These are phyloP conservation scores for Cordyceps pruinosa DNA, from an alignment of 2,329 filamentous ascomycete genomes.

Conservation along the genomic window DNA sequence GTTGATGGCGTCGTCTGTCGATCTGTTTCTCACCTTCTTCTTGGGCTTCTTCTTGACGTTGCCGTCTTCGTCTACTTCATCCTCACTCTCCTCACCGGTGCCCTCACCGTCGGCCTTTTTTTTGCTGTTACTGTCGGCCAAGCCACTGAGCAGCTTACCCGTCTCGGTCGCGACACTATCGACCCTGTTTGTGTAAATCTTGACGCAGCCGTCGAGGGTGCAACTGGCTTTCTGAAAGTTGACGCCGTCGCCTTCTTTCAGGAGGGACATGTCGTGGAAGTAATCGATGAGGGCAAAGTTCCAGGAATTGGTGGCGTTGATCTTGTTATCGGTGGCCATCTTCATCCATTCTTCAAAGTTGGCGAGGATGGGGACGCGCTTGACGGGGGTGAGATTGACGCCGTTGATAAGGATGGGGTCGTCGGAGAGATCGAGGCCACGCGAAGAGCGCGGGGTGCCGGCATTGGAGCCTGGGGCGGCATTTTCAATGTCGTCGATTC, in stretches of 20 bases:
- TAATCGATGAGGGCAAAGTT: constrained; percentile 99
- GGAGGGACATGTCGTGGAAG: constrained; percentile 96
- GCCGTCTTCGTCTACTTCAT: constrained; percentile 57
- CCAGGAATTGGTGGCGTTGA: constrained; percentile 97
- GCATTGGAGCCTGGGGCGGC: constrained; percentile 49
- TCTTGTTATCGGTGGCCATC: constrained; percentile 99
- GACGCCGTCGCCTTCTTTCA: constrained; percentile 93
- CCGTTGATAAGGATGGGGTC: constrained; percentile 62
- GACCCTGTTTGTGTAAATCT: constrained; percentile 97
- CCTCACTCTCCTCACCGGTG: constrained; percentile 60
- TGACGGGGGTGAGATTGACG: constrained; percentile 84
- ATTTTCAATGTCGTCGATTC: constrained; percentile 53
- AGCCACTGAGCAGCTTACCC: constrained; percentile 83
- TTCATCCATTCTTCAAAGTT: constrained; percentile 99
- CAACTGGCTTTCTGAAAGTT: constrained; percentile 99
- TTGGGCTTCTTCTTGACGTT: constrained; percentile 56
- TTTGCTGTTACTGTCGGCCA: constrained; percentile 79
- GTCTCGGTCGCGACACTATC: constrained; percentile 98
- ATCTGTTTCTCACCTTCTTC: constrained; percentile 58
- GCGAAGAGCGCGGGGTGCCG: constrained; percentile 39
- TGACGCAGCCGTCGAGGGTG: constrained; percentile 94
- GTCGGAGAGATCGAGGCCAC: constrained; percentile 39
- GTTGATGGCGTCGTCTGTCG: neutral
- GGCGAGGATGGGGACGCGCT: constrained; percentile 87
- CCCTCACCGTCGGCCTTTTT: constrained; percentile 61